Evolutionary conservation across 1,284 basidiomycete genomes (phyloP).

Genomic region (Heimioporus retisporus): DNA sequence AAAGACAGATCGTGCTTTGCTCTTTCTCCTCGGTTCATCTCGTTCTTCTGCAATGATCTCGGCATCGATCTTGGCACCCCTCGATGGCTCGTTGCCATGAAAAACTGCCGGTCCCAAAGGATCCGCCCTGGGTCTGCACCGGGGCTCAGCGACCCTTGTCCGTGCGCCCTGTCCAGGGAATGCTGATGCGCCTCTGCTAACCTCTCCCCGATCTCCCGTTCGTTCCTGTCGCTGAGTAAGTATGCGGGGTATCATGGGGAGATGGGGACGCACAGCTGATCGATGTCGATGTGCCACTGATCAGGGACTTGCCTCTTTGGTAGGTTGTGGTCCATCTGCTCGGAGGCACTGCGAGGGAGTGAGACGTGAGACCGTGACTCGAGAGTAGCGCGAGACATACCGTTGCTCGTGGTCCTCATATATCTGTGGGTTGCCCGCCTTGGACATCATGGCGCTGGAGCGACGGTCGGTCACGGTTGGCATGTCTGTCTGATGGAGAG

Average conservation of each 20-base stretch:
- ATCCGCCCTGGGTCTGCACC: slow-evolving; percentile 44
- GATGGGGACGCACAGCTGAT: slow-evolving; percentile 48
- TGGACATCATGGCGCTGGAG: slow-evolving; percentile 57
- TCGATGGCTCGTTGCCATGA: slow-evolving; percentile 70
- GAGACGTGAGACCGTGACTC: background rate
- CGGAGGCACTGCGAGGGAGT: slow-evolving; percentile 27
- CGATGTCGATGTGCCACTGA: slow-evolving; percentile 48
- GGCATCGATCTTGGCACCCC: slow-evolving; percentile 70
- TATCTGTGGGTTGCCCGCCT: slow-evolving; percentile 55
- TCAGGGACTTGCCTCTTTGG: slow-evolving; percentile 42
- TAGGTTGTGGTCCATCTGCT: slow-evolving; percentile 29
- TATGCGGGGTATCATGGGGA: background rate
- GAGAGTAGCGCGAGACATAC: slow-evolving; percentile 29
- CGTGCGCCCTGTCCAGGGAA: slow-evolving; percentile 33
- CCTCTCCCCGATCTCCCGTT: slow-evolving; percentile 52
- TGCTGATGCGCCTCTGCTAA: slow-evolving; percentile 47
- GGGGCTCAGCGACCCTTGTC: slow-evolving; percentile 35
- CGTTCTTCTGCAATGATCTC: slow-evolving; percentile 64
- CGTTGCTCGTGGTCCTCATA: slow-evolving; percentile 56
- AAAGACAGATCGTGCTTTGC: slow-evolving; percentile 3
- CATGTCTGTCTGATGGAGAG: slow-evolving; percentile 21
- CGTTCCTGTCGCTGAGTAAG: slow-evolving; percentile 43
- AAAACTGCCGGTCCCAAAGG: slow-evolving; percentile 55
- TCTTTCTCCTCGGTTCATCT: slow-evolving; percentile 57
- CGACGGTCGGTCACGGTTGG: slow-evolving; percentile 23